Evolutionary conservation across 1,284 basidiomycete species (phyloP), one percentile per base, ranked within the genome.

Genomic region (Puccinia hordei): DNA sequence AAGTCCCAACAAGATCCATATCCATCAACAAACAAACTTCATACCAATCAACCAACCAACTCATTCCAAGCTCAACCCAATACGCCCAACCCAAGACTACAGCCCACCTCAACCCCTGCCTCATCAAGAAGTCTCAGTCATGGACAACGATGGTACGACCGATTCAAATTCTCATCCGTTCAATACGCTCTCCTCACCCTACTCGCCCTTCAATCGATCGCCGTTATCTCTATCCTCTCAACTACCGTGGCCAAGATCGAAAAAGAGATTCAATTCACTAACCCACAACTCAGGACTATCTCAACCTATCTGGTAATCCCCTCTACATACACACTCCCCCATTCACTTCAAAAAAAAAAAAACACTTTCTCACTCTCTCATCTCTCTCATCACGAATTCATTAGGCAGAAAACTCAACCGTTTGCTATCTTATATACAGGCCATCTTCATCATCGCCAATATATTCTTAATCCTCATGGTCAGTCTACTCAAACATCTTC

Each of bases 371-470:
- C 30, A 17, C 33, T 30, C 49, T 13, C 17, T 33, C n/a, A 4
- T 27, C 49, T 51, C 46, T 19, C 46, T 73, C 30, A 49, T 12
- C 13, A 9, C 4, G 0, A 19, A 38, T n/a, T 10, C 38, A 27
- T 59, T 61, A n/a, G 24, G 9, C 44, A 5, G 2, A 24, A 55
- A 51, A 44, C 44, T 59, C 27, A 35, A 24, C 41, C 65, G 38
- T 68, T 33, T 38, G 22, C 24, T 57, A 19, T 24, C 53, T 10
- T 27, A n/a, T 72, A 27, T 27, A 17, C 53, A 77, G 75, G 59
- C 53, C 22, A 79, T 79, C 35, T 79, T 79, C 51, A 79, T 79
- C 76, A 57, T 79, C 53, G 76, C 76, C 1, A 79, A 66, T n/a
- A 30, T 79, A 1, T 79, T 79, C 53, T 22, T 68, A 0, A 69